A percentile compares a stretch with the other conserved stretches of the same genome.
Conservation (phyloP, 176 grass and related monocot species). For the Panicum miliaceum region DNA sequence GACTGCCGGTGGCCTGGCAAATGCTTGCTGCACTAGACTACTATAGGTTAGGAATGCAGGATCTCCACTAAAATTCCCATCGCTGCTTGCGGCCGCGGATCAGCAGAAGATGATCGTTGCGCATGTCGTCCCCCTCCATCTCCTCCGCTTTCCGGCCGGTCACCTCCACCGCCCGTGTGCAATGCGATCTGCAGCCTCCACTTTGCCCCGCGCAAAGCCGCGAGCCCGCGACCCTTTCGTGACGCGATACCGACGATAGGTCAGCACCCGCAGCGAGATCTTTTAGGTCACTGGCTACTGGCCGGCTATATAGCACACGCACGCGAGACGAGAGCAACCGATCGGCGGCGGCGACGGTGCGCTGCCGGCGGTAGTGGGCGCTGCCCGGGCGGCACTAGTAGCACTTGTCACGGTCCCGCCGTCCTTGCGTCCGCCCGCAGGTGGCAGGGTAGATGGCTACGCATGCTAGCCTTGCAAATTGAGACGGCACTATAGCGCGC, state of each 20-base stretch:
- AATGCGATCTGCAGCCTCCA: not conserved
- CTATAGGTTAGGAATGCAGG: too few species aligned
- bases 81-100: not conserved
- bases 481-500: not conserved
- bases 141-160: not conserved
- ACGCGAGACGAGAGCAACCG: not conserved
- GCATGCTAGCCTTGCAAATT: constrained; percentile 2
- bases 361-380: constrained; percentile 10
- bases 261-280: not conserved
- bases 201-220: not conserved
- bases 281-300: not conserved
- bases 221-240: not conserved
- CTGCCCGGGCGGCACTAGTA: constrained; percentile 3
- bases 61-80: not conserved
- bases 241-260: not conserved
- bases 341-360: constrained; percentile 11
- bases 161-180: constrained; percentile 20
- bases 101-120: not conserved
- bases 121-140: not conserved
- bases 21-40: too few species aligned
- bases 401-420: not conserved
- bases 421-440: not conserved
- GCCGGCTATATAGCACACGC: too few species aligned
- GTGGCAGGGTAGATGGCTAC: not conserved
- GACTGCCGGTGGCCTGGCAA: too few species aligned